A percentile compares a stretch with the other conserved stretches of the same genome.
Evolutionary conservation across 1,284 basidiomycete species (phyloP).

Genomic region (Pseudozyma flocculosa): DNA sequence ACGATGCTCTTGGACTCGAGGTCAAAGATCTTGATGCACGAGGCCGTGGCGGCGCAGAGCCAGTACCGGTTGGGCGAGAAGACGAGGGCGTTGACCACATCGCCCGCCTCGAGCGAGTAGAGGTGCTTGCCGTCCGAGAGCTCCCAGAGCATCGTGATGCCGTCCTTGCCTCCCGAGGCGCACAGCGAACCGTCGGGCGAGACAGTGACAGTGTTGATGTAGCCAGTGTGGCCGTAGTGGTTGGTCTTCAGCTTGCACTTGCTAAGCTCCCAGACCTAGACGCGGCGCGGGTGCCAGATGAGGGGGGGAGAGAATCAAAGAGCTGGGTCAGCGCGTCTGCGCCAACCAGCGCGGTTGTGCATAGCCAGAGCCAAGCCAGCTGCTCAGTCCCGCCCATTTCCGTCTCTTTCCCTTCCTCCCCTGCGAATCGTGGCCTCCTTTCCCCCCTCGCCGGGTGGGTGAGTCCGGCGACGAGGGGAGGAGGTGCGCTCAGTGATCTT

Average conservation of each 20-base stretch:
- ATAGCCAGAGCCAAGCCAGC: no score
- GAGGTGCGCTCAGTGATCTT: constrained; percentile 68
- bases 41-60: constrained; percentile 97
- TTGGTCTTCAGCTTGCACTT: constrained; percentile 99
- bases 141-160: constrained; percentile 99
- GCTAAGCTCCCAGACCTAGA: constrained; percentile 96
- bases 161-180: constrained; percentile 96
- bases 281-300: no score
- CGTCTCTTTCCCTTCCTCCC: no score
- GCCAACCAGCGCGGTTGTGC: no score
- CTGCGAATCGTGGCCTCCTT: neutral
- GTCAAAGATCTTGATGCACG: constrained; percentile 81
- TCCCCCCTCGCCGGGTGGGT: no score
- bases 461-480: neutral
- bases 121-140: constrained; percentile 99
- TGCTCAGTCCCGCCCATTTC: no score
- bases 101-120: constrained; percentile 98
- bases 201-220: constrained; percentile 98
- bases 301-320: constrained; percentile 1
- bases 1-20: constrained; percentile 79
- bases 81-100: constrained; percentile 97
- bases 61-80: constrained; percentile 93
- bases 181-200: constrained; percentile 99
- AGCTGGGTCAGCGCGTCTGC: no score
- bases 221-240: constrained; percentile 99